Evolutionary conservation across 2,329 filamentous ascomycete genomes (phyloP), one percentile per base, ranked within the genome.

Genomic region (Clonostachys rosea): DNA sequence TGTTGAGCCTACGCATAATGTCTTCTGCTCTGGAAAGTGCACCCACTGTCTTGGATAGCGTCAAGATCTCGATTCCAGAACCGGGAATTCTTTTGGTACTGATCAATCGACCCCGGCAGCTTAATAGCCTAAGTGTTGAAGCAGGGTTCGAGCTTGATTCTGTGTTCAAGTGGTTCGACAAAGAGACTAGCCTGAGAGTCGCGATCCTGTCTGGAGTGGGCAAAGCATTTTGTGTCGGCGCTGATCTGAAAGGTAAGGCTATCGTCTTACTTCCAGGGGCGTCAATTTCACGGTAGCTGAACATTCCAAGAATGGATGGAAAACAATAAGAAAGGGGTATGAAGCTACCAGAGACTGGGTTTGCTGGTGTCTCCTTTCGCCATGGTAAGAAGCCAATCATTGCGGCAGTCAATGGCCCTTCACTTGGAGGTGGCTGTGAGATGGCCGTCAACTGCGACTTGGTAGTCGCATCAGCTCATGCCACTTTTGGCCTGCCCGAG

Each of bases 331-430:
- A 63, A 63, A 2, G 81, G 81, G 0, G 17, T 39, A 57, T 50
- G 47, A 81, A 78, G 0, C 34, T 39, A 13, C 37, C 34, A 13
- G 30, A 45, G 34, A 30, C 24, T 39, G 44, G 44, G 10, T 18
- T 46, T 30, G 44, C 33, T 17, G 35, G 35, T 20, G 58, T 86
- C 14, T 78, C 75, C 40, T 66, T 75, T 39, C 67, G 81, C 13
- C 61, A 62, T 12, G 81, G 82, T 1, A 82, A 79, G 65, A 83
- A 83, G 60, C 79, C 79, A 2, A 69, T 83, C 43, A 77, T 83
- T 57, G 78, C 76, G 8, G 79, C 79, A 3, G 76, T 81, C 5
- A 83, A 83, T 59, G 79, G 79, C 0, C 70, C 75, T 50, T 75
- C 76, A 2, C 63, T 79, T 43, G 78, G 78, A 0, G 78, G 78